These are phyloP conservation scores for Xerophyta viscosa DNA, from an alignment of 106 monocot genomes.

Conservation along the genomic window DNA sequence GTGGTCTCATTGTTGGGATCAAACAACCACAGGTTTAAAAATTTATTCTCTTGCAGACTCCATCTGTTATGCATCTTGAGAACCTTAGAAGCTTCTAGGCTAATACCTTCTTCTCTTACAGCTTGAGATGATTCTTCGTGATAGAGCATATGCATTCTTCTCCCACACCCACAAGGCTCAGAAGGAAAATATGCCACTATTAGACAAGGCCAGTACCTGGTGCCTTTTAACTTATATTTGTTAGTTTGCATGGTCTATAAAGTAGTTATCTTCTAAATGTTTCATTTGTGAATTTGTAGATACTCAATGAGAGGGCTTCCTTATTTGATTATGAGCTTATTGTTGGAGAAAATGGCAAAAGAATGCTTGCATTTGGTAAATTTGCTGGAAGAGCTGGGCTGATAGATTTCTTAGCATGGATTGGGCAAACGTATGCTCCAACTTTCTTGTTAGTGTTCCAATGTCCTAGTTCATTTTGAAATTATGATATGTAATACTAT, in stretches of 20 bases:
- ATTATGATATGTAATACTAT: too few species aligned
- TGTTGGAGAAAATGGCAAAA: slow-evolving; percentile 76
- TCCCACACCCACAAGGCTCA: slow-evolving; percentile 99
- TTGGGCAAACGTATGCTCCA: slow-evolving; percentile 66
- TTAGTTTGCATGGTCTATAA: too few species aligned
- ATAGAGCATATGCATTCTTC: slow-evolving; percentile 94
- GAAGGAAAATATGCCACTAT: slow-evolving; percentile 81
- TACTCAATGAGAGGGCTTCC: slow-evolving; percentile 58
- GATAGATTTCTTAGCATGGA: slow-evolving; percentile 85
- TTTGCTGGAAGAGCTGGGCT: slow-evolving; percentile 98
- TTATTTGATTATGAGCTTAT: slow-evolving; percentile 96
- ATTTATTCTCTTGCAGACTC: background rate
- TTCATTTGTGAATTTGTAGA: slow-evolving; percentile 28
- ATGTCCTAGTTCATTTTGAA: too few species aligned
- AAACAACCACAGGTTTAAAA: slow-evolving; percentile 82
- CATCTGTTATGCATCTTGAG: background rate
- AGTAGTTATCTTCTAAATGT: background rate
- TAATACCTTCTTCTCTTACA: slow-evolving; percentile 13
- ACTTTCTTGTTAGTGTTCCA: too few species aligned
- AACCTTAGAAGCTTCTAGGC: background rate
- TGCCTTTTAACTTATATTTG: background rate
- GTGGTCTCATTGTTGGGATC: slow-evolving; percentile 88
- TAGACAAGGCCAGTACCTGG: slow-evolving; percentile 62
- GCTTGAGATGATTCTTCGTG: slow-evolving; percentile 79
- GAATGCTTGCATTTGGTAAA: slow-evolving; percentile 92